Conservation (phyloP, 345 rosid genomes). For the Salix arbutifolia region DNA sequence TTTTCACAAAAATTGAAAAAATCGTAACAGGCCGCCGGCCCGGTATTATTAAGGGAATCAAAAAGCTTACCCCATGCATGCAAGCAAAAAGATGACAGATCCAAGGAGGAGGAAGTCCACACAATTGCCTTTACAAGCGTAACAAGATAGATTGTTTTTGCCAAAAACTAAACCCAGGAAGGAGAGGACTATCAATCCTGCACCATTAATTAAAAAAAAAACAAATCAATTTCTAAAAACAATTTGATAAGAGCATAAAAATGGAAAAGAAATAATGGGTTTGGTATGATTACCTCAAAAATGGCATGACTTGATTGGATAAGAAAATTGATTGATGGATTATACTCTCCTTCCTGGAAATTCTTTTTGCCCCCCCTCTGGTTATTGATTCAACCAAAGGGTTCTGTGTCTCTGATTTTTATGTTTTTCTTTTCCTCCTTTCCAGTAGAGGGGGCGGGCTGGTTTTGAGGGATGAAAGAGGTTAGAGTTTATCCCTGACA, state of each 20-base stretch:
- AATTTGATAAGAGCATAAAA: neutral
- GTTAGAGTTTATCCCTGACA: neutral
- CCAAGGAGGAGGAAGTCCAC: constrained; percentile 46
- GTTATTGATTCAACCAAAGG: constrained; percentile 24
- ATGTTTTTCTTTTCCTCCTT: neutral
- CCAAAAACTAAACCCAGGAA: constrained; percentile 41
- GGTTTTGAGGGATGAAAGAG: too few species aligned
- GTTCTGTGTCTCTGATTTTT: neutral
- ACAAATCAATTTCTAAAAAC: neutral
- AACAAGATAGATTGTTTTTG: constrained; percentile 23
- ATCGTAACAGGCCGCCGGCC: neutral
- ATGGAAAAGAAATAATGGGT: neutral
- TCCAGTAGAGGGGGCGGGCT: too few species aligned
- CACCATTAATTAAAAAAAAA: neutral
- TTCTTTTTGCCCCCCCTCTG: constrained; percentile 11
- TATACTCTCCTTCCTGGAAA: constrained; percentile 20
- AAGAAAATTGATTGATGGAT: neutral
- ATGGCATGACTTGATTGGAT: constrained; percentile 35
- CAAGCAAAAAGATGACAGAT: constrained; percentile 47
- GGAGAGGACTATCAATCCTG: constrained; percentile 33
- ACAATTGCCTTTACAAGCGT: constrained; percentile 49
- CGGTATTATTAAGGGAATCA: neutral
- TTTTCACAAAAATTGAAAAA: neutral
- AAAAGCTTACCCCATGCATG: constrained; percentile 64
- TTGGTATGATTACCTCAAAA: constrained; percentile 37